Conservation (phyloP, 2,329 filamentous ascomycete species). For the Pseudogymnoascus sp. region DNA sequence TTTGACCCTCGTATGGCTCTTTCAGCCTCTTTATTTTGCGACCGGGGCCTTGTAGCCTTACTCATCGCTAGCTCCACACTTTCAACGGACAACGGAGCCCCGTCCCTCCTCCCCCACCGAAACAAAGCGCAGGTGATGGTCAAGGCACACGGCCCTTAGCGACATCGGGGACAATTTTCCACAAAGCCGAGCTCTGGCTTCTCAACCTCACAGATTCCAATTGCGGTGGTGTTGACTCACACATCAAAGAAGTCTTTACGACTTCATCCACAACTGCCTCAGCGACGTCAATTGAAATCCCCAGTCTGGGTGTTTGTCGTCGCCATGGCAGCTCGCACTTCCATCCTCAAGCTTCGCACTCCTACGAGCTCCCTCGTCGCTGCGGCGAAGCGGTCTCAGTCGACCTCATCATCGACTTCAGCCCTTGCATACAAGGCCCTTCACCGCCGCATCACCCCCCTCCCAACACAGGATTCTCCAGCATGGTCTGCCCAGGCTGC, state of each 20-base stretch:
- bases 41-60: conserved; percentile 4
- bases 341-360: conserved; percentile 24
- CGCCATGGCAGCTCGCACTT: conserved; percentile 28
- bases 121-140: conserved; percentile 1
- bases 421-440: conserved; percentile 96
- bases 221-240: conserved; percentile 7
- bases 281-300: conserved; percentile 11
- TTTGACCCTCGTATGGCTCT: neutral
- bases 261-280: neutral
- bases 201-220: conserved; percentile 6
- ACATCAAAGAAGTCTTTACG: conserved; percentile 5
- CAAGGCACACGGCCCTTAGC: conserved; percentile 9
- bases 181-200: conserved; percentile 6
- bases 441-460: conserved; percentile 79
- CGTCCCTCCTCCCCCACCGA: conserved; percentile 1
- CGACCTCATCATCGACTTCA: conserved; percentile 69
- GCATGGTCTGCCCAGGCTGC: conserved; percentile 89
- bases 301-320: neutral
- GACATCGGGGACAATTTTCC: conserved; percentile 7
- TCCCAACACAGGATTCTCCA: conserved; percentile 69
- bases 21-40: conserved; percentile 8
- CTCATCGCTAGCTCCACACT: conserved; percentile 5
- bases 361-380: conserved; percentile 20
- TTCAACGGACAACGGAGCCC: neutral
- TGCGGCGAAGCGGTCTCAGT: conserved; percentile 31